phyloP scores from a whole-genome alignment of 768 basidiomycete species.

The Serendipita vermifera region DNA sequence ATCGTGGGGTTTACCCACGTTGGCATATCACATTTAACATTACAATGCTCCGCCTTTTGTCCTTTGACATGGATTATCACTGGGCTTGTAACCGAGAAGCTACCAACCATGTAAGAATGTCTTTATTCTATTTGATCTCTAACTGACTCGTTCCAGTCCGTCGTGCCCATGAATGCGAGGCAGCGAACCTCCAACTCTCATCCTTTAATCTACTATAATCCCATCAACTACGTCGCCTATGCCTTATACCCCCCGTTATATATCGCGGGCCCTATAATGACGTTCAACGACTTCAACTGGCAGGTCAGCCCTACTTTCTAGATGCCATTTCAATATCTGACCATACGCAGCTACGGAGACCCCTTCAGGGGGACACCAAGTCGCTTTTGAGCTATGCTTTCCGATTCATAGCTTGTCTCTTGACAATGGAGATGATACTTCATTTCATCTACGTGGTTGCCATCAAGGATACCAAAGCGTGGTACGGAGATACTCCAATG shows the following conservation, averaged over 20 bases:
- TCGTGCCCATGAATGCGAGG: slow-evolving; percentile 36
- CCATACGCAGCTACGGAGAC: slow-evolving; percentile 43
- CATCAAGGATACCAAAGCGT: slow-evolving; percentile 79
- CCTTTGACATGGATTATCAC: slow-evolving; percentile 86
- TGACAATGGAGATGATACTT: slow-evolving; percentile 82
- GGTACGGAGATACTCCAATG: slow-evolving; percentile 63
- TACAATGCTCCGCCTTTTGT: slow-evolving; percentile 84
- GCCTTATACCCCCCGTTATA: slow-evolving; percentile 88
- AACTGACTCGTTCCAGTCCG: slow-evolving; percentile 20
- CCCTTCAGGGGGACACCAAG: slow-evolving; percentile 29
- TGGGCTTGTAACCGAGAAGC: slow-evolving; percentile 47
- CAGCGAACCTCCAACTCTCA: slow-evolving; percentile 48
- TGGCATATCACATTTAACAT: slow-evolving; percentile 96
- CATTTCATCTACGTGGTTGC: slow-evolving; percentile 97
- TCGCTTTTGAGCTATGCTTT: slow-evolving; percentile 41
- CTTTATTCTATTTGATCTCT: not conserved
- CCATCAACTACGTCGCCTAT: slow-evolving; percentile 66
- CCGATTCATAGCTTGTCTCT: slow-evolving; percentile 55
- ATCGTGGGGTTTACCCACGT: slow-evolving; percentile 67
- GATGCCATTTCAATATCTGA: not conserved
- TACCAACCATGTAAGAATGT: slow-evolving; percentile 31
- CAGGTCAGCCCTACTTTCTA: slow-evolving; percentile 64
- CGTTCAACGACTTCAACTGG: slow-evolving; percentile 91
- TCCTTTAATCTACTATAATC: slow-evolving; percentile 43
- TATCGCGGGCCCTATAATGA: slow-evolving; percentile 90